Conservation (phyloP, 345 rosid genomes). For the Crucihimalaya himalaica region DNA sequence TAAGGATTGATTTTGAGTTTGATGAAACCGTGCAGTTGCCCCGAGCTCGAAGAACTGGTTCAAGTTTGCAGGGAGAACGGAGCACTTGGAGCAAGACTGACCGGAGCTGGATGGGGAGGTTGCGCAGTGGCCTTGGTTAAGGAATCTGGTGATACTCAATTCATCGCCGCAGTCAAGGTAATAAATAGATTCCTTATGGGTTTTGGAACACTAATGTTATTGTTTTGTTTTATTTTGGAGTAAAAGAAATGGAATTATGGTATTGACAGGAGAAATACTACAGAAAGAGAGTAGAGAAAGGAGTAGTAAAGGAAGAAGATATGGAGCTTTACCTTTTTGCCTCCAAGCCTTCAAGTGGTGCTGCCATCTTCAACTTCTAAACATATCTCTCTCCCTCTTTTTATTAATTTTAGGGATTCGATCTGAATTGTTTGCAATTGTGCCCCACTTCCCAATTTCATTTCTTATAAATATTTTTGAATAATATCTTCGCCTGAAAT, state of each 20-base stretch:
- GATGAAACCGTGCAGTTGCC: conserved; percentile 57
- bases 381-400: not conserved
- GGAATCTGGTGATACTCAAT: conserved; percentile 74
- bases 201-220: not conserved
- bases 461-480: not conserved
- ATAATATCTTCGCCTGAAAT: not conserved
- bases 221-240: not conserved
- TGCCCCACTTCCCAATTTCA: not conserved
- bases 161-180: conserved; percentile 86
- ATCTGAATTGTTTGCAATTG: conserved; percentile 8
- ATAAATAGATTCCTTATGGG: not conserved
- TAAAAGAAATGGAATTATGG: not conserved
- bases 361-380: conserved; percentile 84
- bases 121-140: conserved; percentile 91
- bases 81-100: conserved; percentile 95
- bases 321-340: conserved; percentile 91
- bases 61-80: conserved; percentile 60
- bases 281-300: conserved; percentile 71
- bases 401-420: not conserved
- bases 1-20: not conserved
- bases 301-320: conserved; percentile 63
- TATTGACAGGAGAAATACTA: conserved; percentile 72
- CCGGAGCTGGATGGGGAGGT: conserved; percentile 99
- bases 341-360: conserved; percentile 97
- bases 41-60: conserved; percentile 95